Evolutionary conservation across 306 rosid species (phyloP).

Genomic region (Inga laurina): DNA sequence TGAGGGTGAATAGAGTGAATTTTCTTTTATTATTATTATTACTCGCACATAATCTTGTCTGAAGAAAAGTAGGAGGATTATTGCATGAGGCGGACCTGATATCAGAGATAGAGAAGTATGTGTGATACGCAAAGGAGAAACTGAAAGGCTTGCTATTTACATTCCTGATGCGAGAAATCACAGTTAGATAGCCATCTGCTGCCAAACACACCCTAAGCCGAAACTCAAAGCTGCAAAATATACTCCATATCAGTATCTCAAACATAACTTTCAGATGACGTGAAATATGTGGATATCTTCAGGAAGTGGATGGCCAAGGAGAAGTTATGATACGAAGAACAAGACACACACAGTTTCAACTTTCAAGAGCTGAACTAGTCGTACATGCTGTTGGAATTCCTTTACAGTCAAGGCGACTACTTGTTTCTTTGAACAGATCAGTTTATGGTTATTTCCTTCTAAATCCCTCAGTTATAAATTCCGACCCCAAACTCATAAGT

Average conservation of each 20-base stretch:
- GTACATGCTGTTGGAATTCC: neutral
- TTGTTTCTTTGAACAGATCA: neutral
- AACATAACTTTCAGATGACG: neutral
- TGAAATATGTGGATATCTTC: neutral
- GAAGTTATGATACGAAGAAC: neutral
- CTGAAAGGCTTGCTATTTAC: conserved; percentile 80
- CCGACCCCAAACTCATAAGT: neutral
- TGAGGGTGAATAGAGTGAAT: neutral
- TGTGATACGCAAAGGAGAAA: conserved; percentile 78
- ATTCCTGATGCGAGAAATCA: conserved; percentile 82
- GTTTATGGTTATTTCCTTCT: neutral
- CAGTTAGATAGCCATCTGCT: conserved; percentile 58
- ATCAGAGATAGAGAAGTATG: conserved; percentile 84
- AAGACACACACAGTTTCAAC: neutral
- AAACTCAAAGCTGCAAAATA: conserved; percentile 72
- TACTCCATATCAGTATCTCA: neutral
- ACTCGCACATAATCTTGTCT: neutral
- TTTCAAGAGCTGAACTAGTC: neutral
- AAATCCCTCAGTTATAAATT: neutral
- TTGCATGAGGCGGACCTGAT: conserved; percentile 55
- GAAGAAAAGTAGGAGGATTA: neutral
- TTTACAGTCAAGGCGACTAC: neutral
- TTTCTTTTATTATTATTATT: neutral
- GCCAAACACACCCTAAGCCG: conserved; percentile 74
- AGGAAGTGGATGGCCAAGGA: neutral